Evolutionary conservation across 108 stramenopile species (phyloP).

Genomic region (Skeletonema menzelii): DNA sequence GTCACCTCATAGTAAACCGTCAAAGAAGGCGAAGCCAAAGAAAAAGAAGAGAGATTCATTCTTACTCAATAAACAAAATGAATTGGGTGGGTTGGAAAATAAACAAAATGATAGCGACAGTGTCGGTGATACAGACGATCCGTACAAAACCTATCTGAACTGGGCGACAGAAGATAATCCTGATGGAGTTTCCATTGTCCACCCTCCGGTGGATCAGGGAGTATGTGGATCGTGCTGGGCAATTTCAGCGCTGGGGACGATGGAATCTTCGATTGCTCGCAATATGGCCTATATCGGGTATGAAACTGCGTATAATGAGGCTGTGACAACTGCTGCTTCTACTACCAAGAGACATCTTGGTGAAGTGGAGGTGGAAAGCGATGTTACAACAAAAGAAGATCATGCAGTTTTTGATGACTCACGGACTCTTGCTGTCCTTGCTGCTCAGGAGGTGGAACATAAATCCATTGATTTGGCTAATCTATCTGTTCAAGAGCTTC

Average conservation of each 20-base stretch:
- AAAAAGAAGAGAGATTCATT: constrained; percentile 6
- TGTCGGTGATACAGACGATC: background rate
- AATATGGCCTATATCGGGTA: constrained; percentile 54
- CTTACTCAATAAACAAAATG: constrained; percentile 13
- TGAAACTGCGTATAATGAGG: constrained; percentile 24
- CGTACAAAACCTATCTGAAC: constrained; percentile 46
- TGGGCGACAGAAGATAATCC: constrained; percentile 80
- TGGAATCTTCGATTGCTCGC: constrained; percentile 85
- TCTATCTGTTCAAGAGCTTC: constrained; percentile 87
- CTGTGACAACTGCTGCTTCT: background rate
- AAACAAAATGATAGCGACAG: background rate
- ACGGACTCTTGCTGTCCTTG: constrained; percentile 9
- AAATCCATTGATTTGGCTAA: constrained; percentile 44
- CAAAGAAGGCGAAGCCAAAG: background rate
- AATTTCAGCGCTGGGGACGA: constrained; percentile 91
- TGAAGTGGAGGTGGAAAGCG: background rate
- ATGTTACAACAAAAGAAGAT: background rate
- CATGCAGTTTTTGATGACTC: background rate
- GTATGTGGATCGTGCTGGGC: constrained; percentile 97
- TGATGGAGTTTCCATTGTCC: constrained; percentile 75
- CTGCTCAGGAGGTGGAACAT: constrained; percentile 52
- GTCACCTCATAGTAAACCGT: background rate
- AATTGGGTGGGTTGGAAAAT: constrained; percentile 30
- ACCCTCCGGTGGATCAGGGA: constrained; percentile 74
- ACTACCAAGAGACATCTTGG: background rate